These are phyloP conservation scores for Hibiscus tridactylites DNA, from an alignment of 345 rosid genomes.

Conservation along the genomic window DNA sequence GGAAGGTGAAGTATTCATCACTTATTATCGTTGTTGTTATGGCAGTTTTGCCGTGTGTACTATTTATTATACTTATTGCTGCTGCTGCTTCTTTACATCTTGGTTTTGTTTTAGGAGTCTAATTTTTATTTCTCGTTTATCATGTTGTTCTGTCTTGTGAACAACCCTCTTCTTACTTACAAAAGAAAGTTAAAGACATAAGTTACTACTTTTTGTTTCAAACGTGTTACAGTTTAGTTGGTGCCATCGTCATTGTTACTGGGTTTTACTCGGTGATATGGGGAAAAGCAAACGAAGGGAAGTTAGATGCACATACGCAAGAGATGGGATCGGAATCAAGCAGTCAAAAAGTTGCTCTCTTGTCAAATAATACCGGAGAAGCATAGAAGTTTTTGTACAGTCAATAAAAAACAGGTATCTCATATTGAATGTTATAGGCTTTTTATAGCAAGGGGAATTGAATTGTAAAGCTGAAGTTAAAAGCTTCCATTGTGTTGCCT, in stretches of 20 bases:
- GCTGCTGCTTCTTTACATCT: not conserved
- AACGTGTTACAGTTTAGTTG: conserved; percentile 34
- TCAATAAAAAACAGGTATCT: conserved; percentile 1
- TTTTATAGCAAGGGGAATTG: not conserved
- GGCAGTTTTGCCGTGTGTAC: not conserved
- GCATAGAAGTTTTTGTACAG: conserved; percentile 6
- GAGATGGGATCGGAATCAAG: conserved; percentile 13
- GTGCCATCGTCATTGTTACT: conserved; percentile 35
- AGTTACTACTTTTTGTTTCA: not conserved
- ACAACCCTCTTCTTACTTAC: not conserved
- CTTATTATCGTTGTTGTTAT: not conserved
- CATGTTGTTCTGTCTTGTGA: not conserved
- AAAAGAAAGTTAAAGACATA: not conserved
- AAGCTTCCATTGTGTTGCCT: not conserved
- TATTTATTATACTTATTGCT: not conserved
- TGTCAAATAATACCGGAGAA: conserved; percentile 27
- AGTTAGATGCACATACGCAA: conserved; percentile 9
- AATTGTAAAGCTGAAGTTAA: not conserved
- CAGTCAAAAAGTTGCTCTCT: conserved; percentile 30
- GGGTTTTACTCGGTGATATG: conserved; percentile 57
- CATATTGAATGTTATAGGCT: not conserved
- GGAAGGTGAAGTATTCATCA: conserved; percentile 34
- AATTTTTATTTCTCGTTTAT: not conserved
- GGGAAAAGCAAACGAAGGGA: conserved; percentile 46
- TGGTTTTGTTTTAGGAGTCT: not conserved